Percentiles rank a stretch among this genome's conserved stretches.
phyloP scores from a whole-genome alignment of 2,329 filamentous ascomycete genomes.

The Grosmannia penicillata region DNA sequence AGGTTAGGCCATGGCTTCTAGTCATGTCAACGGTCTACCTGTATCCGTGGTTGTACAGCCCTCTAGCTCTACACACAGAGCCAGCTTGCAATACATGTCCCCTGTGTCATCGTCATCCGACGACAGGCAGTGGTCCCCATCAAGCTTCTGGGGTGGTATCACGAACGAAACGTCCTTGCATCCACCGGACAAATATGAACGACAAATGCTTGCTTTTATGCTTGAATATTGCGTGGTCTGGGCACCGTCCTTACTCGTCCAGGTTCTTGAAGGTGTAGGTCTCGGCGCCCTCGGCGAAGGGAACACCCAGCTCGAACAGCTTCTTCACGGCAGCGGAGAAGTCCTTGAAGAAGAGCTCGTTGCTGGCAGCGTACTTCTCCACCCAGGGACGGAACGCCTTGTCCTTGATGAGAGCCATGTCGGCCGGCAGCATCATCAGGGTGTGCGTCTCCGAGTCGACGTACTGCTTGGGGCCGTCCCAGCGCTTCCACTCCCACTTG shows the following conservation, averaged over 20 bases:
- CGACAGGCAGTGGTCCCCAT: too few relatives aligned
- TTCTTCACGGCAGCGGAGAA: conserved; percentile 66
- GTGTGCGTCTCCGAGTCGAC: conserved; percentile 77
- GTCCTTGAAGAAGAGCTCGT: conserved; percentile 84
- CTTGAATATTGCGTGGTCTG: background rate
- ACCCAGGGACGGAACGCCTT: conserved; percentile 70
- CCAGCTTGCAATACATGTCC: too few relatives aligned
- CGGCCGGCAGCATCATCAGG: conserved; percentile 95
- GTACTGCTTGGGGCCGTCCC: conserved; percentile 82
- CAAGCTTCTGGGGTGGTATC: too few relatives aligned
- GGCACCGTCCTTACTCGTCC: conserved; percentile 17
- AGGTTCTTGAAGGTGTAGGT: conserved; percentile 47
- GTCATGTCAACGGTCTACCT: too few relatives aligned
- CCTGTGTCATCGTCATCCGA: too few relatives aligned
- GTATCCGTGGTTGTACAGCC: too few relatives aligned
- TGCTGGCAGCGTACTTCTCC: conserved; percentile 82
- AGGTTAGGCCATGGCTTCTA: too few relatives aligned
- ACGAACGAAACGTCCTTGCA: too few relatives aligned
- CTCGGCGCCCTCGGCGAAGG: conserved; percentile 54
- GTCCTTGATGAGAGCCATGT: conserved; percentile 77
- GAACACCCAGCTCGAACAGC: conserved; percentile 89
- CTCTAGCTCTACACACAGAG: too few relatives aligned
- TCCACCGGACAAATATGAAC: background rate
- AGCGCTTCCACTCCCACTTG: conserved; percentile 87
- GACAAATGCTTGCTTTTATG: background rate